phyloP scores from a whole-genome alignment of 129 eudicot species.

The Arctium lappa region DNA sequence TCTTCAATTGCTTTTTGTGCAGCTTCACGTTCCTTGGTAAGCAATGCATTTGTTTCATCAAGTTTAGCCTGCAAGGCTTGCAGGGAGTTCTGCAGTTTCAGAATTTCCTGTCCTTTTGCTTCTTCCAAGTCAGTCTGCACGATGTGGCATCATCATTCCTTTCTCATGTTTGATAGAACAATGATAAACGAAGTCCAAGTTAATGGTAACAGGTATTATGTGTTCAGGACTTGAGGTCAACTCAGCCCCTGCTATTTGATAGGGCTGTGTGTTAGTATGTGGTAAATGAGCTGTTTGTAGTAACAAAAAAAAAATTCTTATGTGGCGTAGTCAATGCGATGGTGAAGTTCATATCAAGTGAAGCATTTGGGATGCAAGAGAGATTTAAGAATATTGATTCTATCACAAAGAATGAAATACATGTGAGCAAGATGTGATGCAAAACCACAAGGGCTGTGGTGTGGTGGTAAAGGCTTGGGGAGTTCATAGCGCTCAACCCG shows the following conservation, averaged over 20 bases:
- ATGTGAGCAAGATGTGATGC: neutral
- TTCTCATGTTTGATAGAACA: neutral
- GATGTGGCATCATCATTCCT: constrained; percentile 17
- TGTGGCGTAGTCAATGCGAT: neutral
- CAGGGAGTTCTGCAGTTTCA: constrained; percentile 68
- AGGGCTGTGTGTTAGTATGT: neutral
- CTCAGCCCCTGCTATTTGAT: too few relatives aligned
- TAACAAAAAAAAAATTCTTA: neutral
- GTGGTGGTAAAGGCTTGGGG: too few relatives aligned
- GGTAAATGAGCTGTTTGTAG: neutral
- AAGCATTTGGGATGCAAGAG: neutral
- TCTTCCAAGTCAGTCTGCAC: constrained; percentile 88
- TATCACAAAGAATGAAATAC: neutral
- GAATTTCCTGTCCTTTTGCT: constrained; percentile 77
- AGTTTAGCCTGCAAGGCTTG: constrained; percentile 65
- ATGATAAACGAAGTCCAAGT: constrained; percentile 5
- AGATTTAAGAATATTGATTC: neutral
- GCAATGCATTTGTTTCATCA: constrained; percentile 63
- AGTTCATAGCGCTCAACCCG: too few relatives aligned
- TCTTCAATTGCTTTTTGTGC: constrained; percentile 90
- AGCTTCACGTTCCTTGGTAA: constrained; percentile 68
- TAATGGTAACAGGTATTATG: neutral
- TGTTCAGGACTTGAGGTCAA: too few relatives aligned
- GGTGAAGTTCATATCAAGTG: neutral
- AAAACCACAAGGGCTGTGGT: too few relatives aligned